Evolutionary conservation across 352 stramenopile genomes (phyloP).

Genomic region (Phytophthora constricta): DNA sequence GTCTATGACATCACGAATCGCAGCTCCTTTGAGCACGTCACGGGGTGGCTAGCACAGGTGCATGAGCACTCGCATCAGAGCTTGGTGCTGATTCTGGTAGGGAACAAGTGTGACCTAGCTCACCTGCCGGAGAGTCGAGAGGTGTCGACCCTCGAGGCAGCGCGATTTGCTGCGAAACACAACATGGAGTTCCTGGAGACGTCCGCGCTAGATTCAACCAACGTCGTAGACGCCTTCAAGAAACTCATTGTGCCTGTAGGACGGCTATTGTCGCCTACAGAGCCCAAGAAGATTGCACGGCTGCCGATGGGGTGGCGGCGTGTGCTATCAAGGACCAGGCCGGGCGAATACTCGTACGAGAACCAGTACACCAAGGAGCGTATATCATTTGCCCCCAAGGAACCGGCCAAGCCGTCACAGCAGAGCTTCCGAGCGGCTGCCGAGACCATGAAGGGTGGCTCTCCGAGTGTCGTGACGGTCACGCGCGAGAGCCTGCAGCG

Average conservation of each 20-base stretch:
- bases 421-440: conserved; percentile 71
- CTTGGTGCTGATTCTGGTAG: conserved; percentile 84
- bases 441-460: conserved; percentile 39
- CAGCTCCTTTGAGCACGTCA: conserved; percentile 83
- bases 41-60: conserved; percentile 78
- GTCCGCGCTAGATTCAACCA: conserved; percentile 84
- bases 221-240: conserved; percentile 90
- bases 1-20: conserved; percentile 94
- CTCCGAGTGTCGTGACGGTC: conserved; percentile 58
- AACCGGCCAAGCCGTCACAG: conserved; percentile 86
- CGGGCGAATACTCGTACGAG: conserved; percentile 88
- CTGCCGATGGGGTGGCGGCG: conserved; percentile 79
- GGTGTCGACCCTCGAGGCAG: conserved; percentile 87
- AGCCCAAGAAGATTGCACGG: conserved; percentile 66
- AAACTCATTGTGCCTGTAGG: conserved; percentile 88
- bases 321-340: conserved; percentile 84
- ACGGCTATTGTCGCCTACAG: conserved; percentile 69
- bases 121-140: conserved; percentile 77
- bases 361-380: conserved; percentile 91
- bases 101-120: conserved; percentile 90
- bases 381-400: conserved; percentile 88
- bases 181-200: conserved; percentile 90
- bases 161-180: conserved; percentile 79
- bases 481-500: conserved; percentile 85
- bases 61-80: conserved; percentile 86